These are phyloP conservation scores for Starmerella kuoi DNA, from an alignment of 805 yeast species.

Conservation along the genomic window DNA sequence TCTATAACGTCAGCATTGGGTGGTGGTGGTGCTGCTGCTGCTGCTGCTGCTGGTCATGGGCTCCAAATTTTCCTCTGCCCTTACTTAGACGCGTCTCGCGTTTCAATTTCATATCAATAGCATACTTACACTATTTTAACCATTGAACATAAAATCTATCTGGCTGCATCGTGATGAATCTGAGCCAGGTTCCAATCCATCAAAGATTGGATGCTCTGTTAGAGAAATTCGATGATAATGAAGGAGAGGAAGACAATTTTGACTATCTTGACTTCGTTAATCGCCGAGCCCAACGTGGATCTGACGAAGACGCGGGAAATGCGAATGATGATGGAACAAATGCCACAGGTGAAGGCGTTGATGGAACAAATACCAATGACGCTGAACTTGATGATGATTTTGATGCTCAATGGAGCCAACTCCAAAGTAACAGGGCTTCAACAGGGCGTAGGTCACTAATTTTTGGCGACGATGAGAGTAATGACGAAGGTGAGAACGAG, in stretches of 20 bases:
- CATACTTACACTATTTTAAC: too few relatives aligned
- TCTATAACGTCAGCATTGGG: too few relatives aligned
- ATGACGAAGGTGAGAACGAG: background rate
- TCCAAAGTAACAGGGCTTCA: too few relatives aligned
- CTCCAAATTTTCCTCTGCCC: background rate
- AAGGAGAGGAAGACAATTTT: constrained; percentile 3
- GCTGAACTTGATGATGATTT: background rate
- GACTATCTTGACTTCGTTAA: constrained; percentile 15
- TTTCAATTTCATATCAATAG: background rate
- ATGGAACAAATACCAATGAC: background rate
- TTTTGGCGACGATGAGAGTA: background rate
- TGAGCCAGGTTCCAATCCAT: constrained; percentile 13
- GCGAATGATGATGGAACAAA: background rate
- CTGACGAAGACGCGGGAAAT: background rate
- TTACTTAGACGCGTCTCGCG: background rate
- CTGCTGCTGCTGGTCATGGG: too few relatives aligned
- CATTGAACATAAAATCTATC: too few relatives aligned
- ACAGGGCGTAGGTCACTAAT: background rate
- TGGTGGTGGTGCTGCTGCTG: too few relatives aligned
- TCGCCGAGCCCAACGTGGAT: constrained; percentile 6
- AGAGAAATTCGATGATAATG: constrained; percentile 2
- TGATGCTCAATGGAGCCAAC: background rate
- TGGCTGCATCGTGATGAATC: constrained; percentile 5
- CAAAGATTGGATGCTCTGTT: constrained; percentile 18
- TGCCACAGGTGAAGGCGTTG: background rate